phyloP scores from a whole-genome alignment of 73 alveolate species.

The Paramecium primaurelia region DNA sequence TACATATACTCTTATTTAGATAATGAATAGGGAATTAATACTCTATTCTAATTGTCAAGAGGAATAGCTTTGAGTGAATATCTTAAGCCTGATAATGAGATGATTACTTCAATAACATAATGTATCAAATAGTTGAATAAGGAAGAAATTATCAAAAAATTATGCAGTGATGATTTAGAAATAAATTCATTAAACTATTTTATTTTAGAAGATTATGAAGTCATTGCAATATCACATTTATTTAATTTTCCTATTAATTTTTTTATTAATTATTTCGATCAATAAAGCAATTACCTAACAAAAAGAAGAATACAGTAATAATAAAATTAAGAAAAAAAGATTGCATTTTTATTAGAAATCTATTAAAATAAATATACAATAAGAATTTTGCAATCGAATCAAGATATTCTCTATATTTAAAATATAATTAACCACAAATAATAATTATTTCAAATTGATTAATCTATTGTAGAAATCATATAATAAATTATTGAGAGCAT shows the following conservation, averaged over 20 bases:
- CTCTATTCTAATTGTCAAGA: neutral
- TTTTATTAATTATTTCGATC: neutral
- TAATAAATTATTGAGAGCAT: neutral
- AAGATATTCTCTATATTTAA: neutral
- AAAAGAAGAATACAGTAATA: neutral
- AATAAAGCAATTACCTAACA: neutral
- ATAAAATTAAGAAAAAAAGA: neutral
- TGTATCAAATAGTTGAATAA: neutral
- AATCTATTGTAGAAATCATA: neutral
- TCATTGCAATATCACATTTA: neutral
- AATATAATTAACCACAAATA: neutral
- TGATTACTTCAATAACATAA: neutral
- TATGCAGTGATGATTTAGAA: neutral
- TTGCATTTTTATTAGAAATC: neutral
- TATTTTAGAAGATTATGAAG: neutral
- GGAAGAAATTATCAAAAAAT: neutral
- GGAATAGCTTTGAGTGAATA: constrained; percentile 21
- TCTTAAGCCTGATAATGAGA: neutral
- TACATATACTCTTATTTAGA: neutral
- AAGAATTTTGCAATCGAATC: neutral
- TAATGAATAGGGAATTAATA: neutral
- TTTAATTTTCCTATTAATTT: neutral
- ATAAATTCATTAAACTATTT: neutral
- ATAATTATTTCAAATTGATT: neutral
- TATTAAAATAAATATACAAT: neutral